Evolutionary conservation across 2,329 filamentous ascomycete species (phyloP).

Genomic region (Dissoconium aciculare): DNA sequence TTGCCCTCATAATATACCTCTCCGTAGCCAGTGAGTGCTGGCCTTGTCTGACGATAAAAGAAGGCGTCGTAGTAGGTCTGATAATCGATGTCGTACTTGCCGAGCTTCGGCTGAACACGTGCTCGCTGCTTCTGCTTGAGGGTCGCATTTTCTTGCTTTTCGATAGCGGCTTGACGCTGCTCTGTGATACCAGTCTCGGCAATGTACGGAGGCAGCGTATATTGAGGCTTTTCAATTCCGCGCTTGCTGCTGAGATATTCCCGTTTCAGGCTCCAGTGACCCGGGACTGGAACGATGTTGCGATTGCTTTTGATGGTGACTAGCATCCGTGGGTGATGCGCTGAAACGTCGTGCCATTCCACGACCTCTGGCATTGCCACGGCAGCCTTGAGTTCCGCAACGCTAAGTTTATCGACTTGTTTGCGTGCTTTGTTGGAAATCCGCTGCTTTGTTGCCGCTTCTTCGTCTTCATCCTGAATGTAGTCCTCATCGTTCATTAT

Average conservation of each 20-base stretch:
- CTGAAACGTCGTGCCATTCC: slow-evolving; percentile 92
- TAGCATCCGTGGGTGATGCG: slow-evolving; percentile 72
- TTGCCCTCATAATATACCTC: slow-evolving; percentile 99
- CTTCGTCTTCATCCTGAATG: slow-evolving; percentile 71
- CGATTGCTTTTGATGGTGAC: slow-evolving; percentile 90
- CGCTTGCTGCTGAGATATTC: slow-evolving; percentile 96
- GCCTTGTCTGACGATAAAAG: slow-evolving; percentile 95
- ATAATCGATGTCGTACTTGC: slow-evolving; percentile 95
- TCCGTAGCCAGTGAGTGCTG: slow-evolving; percentile 80
- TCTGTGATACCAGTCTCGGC: slow-evolving; percentile 93
- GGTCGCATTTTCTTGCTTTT: slow-evolving; percentile 84
- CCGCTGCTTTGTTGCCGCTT: slow-evolving; percentile 46
- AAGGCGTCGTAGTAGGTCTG: slow-evolving; percentile 97
- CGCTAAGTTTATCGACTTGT: slow-evolving; percentile 76
- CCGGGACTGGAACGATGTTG: slow-evolving; percentile 87
- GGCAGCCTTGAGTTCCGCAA: slow-evolving; percentile 86
- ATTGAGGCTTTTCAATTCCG: slow-evolving; percentile 89
- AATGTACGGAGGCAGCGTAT: slow-evolving; percentile 88
- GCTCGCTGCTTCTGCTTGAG: slow-evolving; percentile 94
- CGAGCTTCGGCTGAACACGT: slow-evolving; percentile 87
- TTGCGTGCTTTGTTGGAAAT: slow-evolving; percentile 93
- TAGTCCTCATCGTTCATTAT: slow-evolving; percentile 77
- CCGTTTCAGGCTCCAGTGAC: slow-evolving; percentile 89
- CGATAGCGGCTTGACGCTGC: slow-evolving; percentile 91
- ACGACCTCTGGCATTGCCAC: slow-evolving; percentile 86